Evolutionary conservation across 805 yeast genomes (phyloP).

Genomic region (Monosporozyma servazzii): DNA sequence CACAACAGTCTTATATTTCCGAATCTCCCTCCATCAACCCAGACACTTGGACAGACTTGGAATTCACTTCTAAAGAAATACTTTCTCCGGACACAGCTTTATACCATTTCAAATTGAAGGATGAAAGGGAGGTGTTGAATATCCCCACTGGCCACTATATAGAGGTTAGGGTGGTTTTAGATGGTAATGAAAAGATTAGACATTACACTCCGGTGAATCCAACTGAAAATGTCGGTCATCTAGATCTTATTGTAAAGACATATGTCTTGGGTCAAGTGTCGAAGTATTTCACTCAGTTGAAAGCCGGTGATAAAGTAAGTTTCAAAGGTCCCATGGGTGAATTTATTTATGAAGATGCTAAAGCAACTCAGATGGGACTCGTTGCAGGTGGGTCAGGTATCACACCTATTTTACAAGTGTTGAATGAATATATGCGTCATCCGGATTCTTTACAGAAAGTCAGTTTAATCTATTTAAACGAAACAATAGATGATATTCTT

Average conservation of each 20-base stretch:
- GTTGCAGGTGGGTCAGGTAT: slow-evolving; percentile 85
- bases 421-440: slow-evolving; percentile 59
- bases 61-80: slow-evolving; percentile 60
- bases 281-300: slow-evolving; percentile 50
- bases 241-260: slow-evolving; percentile 69
- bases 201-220: slow-evolving; percentile 72
- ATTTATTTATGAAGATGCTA: slow-evolving; percentile 36
- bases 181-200: slow-evolving; percentile 34
- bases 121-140: slow-evolving; percentile 49
- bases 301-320: slow-evolving; percentile 54
- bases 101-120: slow-evolving; percentile 56
- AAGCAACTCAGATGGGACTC: slow-evolving; percentile 47
- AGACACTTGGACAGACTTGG: slow-evolving; percentile 52
- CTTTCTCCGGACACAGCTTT: slow-evolving; percentile 60
- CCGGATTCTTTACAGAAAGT: slow-evolving; percentile 54
- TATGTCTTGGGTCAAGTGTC: slow-evolving; percentile 64
- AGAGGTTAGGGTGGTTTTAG: slow-evolving; percentile 40
- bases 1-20: slow-evolving; percentile 15
- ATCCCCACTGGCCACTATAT: slow-evolving; percentile 70
- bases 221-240: slow-evolving; percentile 57
- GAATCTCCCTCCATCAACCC: slow-evolving; percentile 27
- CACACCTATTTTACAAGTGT: slow-evolving; percentile 79
- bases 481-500: slow-evolving; percentile 65
- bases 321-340: slow-evolving; percentile 77
- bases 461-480: slow-evolving; percentile 60